Conservation (phyloP, 768 basidiomycete species). For the Pisolithus sp. region DNA sequence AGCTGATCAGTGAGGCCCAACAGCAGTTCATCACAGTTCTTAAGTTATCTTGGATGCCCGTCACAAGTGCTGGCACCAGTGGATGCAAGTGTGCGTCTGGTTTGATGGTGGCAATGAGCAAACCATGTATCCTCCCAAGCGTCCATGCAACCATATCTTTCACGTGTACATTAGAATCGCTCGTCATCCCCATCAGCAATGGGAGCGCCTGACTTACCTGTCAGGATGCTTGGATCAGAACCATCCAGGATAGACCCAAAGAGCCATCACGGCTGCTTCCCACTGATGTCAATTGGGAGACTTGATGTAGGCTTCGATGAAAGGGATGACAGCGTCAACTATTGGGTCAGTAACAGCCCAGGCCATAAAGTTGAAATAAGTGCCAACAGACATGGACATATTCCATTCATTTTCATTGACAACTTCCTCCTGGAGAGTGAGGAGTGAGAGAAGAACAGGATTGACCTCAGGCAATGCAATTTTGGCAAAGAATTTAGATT, state of each 20-base stretch:
- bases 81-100: too few relatives aligned
- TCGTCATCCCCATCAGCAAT: too few relatives aligned
- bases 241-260: conserved; percentile 98
- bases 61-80: too few relatives aligned
- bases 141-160: too few relatives aligned
- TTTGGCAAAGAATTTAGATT: too few relatives aligned
- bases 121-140: too few relatives aligned
- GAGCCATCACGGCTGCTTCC: conserved; percentile 94
- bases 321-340: conserved; percentile 90
- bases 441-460: conserved; percentile 81
- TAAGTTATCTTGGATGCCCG: too few relatives aligned
- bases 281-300: conserved; percentile 88
- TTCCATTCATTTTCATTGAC: conserved; percentile 99
- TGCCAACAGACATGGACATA: conserved; percentile 94
- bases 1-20: too few relatives aligned
- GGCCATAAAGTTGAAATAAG: conserved; percentile 81
- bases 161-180: too few relatives aligned
- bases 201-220: too few relatives aligned
- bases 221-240: conserved; percentile 81
- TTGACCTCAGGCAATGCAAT: conserved; percentile 92
- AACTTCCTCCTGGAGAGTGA: conserved; percentile 93
- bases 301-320: conserved; percentile 95
- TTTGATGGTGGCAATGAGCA: too few relatives aligned
- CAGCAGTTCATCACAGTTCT: too few relatives aligned
- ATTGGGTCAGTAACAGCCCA: conserved; percentile 87